These are phyloP conservation scores for Hypoxylon lienhwacheense DNA, from an alignment of 495 filamentous ascomycete genomes.

Conservation along the genomic window DNA sequence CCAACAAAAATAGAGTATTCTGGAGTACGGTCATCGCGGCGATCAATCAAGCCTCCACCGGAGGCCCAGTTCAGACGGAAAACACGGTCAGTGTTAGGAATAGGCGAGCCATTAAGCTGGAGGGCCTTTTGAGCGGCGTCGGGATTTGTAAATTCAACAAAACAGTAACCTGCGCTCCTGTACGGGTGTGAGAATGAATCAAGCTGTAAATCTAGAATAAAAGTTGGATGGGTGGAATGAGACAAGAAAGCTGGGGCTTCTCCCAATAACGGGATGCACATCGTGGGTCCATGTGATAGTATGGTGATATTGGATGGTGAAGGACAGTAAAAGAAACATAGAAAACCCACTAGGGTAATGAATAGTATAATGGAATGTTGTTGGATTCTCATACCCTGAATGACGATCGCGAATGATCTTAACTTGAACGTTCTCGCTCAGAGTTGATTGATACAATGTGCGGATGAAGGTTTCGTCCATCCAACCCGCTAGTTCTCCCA, in stretches of 20 bases:
- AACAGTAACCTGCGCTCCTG: constrained; percentile 98
- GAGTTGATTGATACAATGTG: constrained; percentile 79
- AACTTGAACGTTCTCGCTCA: constrained; percentile 93
- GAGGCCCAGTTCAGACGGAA: constrained; percentile 99
- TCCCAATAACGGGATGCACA: not conserved
- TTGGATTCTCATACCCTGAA: constrained; percentile 76
- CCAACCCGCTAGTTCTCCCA: constrained; percentile 99
- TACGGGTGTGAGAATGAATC: constrained; percentile 38
- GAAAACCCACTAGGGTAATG: not conserved
- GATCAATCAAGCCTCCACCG: constrained; percentile 91
- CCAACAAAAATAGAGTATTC: constrained; percentile 98
- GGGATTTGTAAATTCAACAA: constrained; percentile 86
- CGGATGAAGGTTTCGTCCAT: constrained; percentile 99
- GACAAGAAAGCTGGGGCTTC: not conserved
- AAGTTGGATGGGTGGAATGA: not conserved
- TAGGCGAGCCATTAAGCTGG: constrained; percentile 81
- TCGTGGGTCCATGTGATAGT: not conserved
- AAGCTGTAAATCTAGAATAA: not conserved
- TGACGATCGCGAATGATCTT: constrained; percentile 99
- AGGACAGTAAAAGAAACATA: not conserved
- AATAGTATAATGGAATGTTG: not conserved
- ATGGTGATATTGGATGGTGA: too few relatives aligned
- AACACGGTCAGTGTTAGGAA: constrained; percentile 89
- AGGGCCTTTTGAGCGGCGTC: constrained; percentile 90
- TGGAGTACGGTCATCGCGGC: constrained; percentile 92